These are phyloP conservation scores for Diaporthe vexans DNA, from an alignment of 2,329 filamentous ascomycete species.

Conservation along the genomic window DNA sequence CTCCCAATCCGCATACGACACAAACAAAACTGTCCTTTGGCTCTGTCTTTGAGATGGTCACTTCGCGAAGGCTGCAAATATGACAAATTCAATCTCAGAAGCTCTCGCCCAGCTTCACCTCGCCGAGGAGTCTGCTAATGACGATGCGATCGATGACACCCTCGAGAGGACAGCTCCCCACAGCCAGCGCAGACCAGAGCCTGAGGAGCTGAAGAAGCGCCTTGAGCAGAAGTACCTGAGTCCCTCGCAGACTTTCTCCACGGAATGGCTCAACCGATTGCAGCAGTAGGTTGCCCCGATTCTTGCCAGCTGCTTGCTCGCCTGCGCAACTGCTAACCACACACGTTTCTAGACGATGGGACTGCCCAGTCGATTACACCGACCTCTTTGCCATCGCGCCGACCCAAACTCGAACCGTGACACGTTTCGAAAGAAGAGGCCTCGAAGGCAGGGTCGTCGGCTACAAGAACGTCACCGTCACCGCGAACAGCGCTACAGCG, in stretches of 20 bases:
- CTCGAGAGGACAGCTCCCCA: slow-evolving; percentile 62
- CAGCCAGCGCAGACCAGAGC: slow-evolving; percentile 63
- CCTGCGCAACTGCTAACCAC: slow-evolving; percentile 29
- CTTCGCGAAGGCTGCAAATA: slow-evolving; percentile 26
- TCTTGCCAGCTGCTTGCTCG: background rate
- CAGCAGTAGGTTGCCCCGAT: slow-evolving; percentile 73
- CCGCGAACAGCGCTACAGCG: slow-evolving; percentile 88
- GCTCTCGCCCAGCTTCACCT: slow-evolving; percentile 67
- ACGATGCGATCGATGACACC: slow-evolving; percentile 68
- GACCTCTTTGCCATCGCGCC: slow-evolving; percentile 89
- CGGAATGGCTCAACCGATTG: slow-evolving; percentile 88
- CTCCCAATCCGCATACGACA: background rate
- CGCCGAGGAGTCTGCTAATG: slow-evolving; percentile 45
- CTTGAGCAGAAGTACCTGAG: slow-evolving; percentile 84
- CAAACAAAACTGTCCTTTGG: background rate
- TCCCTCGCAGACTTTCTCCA: slow-evolving; percentile 83
- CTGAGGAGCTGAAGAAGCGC: slow-evolving; percentile 75
- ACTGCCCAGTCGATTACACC: slow-evolving; percentile 83
- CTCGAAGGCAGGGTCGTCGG: slow-evolving; percentile 93
- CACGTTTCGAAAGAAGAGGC: slow-evolving; percentile 90
- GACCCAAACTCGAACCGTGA: slow-evolving; percentile 94
- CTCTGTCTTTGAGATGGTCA: background rate
- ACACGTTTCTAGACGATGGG: slow-evolving; percentile 71
- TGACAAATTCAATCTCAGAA: slow-evolving; percentile 57
- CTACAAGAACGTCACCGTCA: slow-evolving; percentile 94